Base-by-base conservation (phyloP, 306 rosid genomes). In the Quercus aquifolioides region DNA sequence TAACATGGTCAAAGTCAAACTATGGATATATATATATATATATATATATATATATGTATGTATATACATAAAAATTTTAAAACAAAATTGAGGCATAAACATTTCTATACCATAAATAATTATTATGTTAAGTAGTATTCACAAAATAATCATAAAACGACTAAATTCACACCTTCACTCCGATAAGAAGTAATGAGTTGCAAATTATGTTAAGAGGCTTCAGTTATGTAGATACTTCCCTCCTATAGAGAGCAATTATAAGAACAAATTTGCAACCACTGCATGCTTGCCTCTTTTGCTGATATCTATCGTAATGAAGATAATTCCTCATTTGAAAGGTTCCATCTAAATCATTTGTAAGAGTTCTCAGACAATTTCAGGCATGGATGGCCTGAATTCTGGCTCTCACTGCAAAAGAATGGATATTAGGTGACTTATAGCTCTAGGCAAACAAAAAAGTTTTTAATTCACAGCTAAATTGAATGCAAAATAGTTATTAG, bases 361-460 rank as follows among this genome's bases (percentile, higher is more conserved):
- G 43, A 95, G 91, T 84, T 93, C 93, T 78, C 80, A 92, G 75
- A 92, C 92, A 74, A 92, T 83, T 83, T 92, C 98, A 6, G 92
- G 88, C 85, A 92, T 90, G 5, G 91, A 91, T 23, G 97, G 97
- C 75, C 75, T 88, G 76, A 95, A 95, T 85, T 95, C 97, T 4
- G 99, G 97, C 82, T 95, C 98, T 18, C 84, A 86, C 98, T 95
- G 91, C 54, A 85, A 83, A 8, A 57, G 82, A 38, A 70, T 55
- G 28, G 30, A 72, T 28, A 6, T 4, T 72, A 75, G 49, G 58
- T 52, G 11, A 73, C 25, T 78, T 31, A 3, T 7, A 65, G 52
- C 31, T 30, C 31, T 30, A 30, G 31, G 31, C 31, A 30, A 70
- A 55, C 38, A 59, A 19, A 78, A 5, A 75, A 63, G 20, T 15